Conservation (phyloP, 352 stramenopile genomes). For the Phytophthora uliginosa region DNA sequence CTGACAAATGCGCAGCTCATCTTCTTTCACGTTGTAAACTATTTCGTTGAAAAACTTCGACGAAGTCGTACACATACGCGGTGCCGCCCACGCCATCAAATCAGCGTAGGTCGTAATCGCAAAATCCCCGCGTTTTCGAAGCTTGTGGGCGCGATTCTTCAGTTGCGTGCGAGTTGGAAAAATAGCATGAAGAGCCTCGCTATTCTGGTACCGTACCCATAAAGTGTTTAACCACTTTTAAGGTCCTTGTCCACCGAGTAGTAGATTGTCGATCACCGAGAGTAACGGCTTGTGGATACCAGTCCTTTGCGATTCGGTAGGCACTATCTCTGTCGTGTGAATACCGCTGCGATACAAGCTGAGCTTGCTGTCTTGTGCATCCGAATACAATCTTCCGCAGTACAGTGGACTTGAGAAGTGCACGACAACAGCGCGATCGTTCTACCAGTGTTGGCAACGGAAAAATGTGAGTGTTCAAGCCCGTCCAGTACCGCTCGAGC, state of each 20-base stretch:
- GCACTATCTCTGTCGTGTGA: neutral
- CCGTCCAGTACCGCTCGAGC: neutral
- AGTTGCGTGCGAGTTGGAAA: too few relatives aligned
- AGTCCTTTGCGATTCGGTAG: neutral
- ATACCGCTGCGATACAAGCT: too few relatives aligned
- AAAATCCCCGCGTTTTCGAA: neutral
- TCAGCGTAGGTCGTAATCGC: neutral
- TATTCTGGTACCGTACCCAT: too few relatives aligned
- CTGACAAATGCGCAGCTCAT: neutral
- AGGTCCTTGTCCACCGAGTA: neutral
- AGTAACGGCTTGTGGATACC: neutral
- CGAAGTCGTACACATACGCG: neutral
- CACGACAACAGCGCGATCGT: neutral
- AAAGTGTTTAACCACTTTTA: neutral
- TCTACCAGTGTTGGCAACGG: neutral
- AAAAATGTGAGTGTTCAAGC: slow-evolving; percentile 2
- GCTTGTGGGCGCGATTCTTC: neutral
- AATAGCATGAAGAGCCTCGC: too few relatives aligned
- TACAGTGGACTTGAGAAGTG: slow-evolving; percentile 1
- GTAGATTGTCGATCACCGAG: neutral
- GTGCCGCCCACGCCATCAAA: neutral
- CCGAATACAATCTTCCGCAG: neutral
- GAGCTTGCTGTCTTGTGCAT: too few relatives aligned
- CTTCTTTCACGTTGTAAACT: neutral
- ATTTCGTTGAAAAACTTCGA: neutral